A percentile compares a stretch with the other conserved stretches of the same genome.
phyloP scores from a whole-genome alignment of 176 grass and related monocot genomes.

The Avena sativa region DNA sequence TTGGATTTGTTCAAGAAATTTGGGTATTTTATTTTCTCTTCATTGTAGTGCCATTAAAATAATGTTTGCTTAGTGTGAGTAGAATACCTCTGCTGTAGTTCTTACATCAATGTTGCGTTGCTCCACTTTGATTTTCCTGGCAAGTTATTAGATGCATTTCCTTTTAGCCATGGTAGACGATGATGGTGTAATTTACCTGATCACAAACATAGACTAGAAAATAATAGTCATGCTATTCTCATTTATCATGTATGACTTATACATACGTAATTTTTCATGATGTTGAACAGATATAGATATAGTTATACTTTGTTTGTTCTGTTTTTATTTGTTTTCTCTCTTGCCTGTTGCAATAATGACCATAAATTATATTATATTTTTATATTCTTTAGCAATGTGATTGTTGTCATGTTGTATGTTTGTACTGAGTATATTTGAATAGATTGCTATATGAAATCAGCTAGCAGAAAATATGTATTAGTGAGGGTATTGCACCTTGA shows the following conservation, averaged over 20 bases:
- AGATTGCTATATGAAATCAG: background rate
- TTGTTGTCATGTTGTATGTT: conserved; percentile 7
- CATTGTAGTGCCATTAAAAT: background rate
- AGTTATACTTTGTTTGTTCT: background rate
- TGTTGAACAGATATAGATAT: background rate
- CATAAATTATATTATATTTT: background rate
- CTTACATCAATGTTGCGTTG: background rate
- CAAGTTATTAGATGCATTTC: conserved; percentile 2
- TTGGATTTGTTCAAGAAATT: background rate
- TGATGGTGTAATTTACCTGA: background rate
- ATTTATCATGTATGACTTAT: conserved; percentile 15
- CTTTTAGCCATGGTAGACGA: background rate
- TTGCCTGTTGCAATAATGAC: conserved; percentile 20
- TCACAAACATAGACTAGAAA: conserved; percentile 2
- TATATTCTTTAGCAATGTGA: background rate
- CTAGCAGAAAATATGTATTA: background rate
- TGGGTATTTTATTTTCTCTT: background rate
- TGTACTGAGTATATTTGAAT: background rate
- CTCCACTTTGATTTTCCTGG: background rate
- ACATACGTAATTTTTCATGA: background rate
- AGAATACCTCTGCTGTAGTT: background rate
- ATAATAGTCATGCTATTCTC: background rate
- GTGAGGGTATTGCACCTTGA: background rate
- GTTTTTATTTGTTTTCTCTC: background rate
- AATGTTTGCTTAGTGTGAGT: background rate